A percentile compares a stretch with the other conserved stretches of the same genome.
Evolutionary conservation across 495 filamentous ascomycete species (phyloP).

Genomic region (Diplogelasinospora grovesii): DNA sequence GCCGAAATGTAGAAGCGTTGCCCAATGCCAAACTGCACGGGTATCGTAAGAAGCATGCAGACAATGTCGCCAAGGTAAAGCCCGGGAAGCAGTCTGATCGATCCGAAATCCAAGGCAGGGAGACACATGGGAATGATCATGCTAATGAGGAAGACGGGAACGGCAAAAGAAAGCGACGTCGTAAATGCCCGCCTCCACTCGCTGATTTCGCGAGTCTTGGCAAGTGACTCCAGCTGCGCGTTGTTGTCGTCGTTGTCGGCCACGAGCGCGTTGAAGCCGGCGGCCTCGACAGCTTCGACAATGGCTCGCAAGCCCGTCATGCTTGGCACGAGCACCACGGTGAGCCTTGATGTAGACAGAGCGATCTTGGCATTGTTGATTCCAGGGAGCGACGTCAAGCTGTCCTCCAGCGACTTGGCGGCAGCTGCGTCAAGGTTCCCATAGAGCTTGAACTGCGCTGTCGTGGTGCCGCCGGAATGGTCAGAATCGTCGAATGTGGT

Average conservation of each 20-base stretch:
- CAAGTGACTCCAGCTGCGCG: conserved; percentile 88
- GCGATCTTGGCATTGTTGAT: conserved; percentile 66
- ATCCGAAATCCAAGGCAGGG: conserved; percentile 65
- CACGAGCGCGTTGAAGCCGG: conserved; percentile 80
- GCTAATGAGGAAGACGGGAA: conserved; percentile 87
- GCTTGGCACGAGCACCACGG: conserved; percentile 61
- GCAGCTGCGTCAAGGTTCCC: conserved; percentile 65
- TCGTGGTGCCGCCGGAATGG: conserved; percentile 42
- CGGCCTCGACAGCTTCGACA: conserved; percentile 72
- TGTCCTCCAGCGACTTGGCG: conserved; percentile 64
- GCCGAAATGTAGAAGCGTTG: conserved; percentile 86
- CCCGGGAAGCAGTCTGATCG: conserved; percentile 58
- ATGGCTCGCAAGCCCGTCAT: conserved; percentile 72
- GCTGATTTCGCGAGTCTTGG: conserved; percentile 92
- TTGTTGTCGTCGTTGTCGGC: conserved; percentile 93
- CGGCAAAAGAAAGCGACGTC: conserved; percentile 67
- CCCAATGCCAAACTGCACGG: conserved; percentile 94
- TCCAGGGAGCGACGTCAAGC: conserved; percentile 58
- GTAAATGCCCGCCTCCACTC: conserved; percentile 82
- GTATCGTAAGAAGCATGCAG: conserved; percentile 76
- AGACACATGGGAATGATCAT: conserved; percentile 84
- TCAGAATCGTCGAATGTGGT: conserved; percentile 42
- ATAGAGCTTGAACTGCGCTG: conserved; percentile 73
- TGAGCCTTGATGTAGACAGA: conserved; percentile 59
- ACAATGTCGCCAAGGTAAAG: conserved; percentile 82